Conservation (phyloP, 2,329 filamentous ascomycete genomes). For the Xylariaceae sp. region DNA sequence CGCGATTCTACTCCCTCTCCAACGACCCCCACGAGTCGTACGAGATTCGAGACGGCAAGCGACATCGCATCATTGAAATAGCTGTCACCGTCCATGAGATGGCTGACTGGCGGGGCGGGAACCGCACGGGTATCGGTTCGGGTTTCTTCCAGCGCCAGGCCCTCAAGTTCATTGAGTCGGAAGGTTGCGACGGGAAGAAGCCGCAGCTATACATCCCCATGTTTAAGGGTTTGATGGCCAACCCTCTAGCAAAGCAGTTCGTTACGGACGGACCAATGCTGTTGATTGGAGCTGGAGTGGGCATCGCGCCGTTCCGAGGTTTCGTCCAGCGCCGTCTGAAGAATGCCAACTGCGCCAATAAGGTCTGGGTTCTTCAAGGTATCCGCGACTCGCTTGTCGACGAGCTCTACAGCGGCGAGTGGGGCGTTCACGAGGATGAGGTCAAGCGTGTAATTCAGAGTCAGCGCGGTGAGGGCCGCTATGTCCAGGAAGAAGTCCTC, state of each 20-base stretch:
- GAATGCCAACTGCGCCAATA: constrained; percentile 35
- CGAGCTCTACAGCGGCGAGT: constrained; percentile 93
- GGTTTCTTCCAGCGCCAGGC: constrained; percentile 91
- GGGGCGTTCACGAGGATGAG: constrained; percentile 86
- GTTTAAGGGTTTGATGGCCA: constrained; percentile 98
- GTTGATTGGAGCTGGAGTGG: constrained; percentile 91
- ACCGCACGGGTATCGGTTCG: constrained; percentile 79
- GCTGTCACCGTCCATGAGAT: constrained; percentile 94
- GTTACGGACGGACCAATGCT: constrained; percentile 95
- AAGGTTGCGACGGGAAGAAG: constrained; percentile 51
- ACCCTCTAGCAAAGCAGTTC: constrained; percentile 88
- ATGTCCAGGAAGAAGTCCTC: constrained; percentile 92
- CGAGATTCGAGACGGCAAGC: constrained; percentile 60
- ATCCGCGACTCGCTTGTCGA: constrained; percentile 75
- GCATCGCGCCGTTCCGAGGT: constrained; percentile 93
- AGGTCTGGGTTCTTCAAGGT: constrained; percentile 35
- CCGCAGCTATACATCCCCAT: constrained; percentile 77
- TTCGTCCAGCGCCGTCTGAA: constrained; percentile 73
- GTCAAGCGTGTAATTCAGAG: constrained; percentile 78
- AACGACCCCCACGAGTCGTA: constrained; percentile 84
- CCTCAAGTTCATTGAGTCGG: constrained; percentile 61
- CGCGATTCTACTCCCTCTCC: constrained; percentile 95
- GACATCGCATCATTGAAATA: constrained; percentile 81
- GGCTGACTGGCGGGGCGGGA: constrained; percentile 66
- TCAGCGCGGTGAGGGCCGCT: constrained; percentile 71